These are phyloP conservation scores for Ophiostoma ips DNA, from an alignment of 2,329 filamentous ascomycete species.

Conservation along the genomic window DNA sequence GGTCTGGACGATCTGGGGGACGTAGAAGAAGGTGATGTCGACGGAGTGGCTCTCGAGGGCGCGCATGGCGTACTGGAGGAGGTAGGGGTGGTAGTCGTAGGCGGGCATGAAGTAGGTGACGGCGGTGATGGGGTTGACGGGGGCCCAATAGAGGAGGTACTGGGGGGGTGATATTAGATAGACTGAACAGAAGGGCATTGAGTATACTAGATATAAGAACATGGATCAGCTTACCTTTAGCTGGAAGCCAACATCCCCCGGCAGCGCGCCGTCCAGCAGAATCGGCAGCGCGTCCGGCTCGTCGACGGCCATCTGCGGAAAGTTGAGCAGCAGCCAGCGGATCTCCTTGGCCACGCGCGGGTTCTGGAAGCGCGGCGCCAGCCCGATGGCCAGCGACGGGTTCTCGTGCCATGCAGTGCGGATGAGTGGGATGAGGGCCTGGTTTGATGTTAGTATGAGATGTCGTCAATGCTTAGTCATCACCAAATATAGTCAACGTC, in stretches of 20 bases:
- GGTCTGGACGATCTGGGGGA: slow-evolving; percentile 93
- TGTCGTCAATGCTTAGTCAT: too few relatives aligned
- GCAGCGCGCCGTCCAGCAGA: slow-evolving; percentile 62
- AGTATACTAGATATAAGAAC: too few relatives aligned
- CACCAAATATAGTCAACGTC: too few relatives aligned
- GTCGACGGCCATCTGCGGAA: slow-evolving; percentile 66
- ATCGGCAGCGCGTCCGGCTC: slow-evolving; percentile 75
- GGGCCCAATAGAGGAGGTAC: slow-evolving; percentile 86
- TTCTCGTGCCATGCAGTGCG: slow-evolving; percentile 78
- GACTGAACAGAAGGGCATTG: too few relatives aligned
- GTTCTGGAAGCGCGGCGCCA: slow-evolving; percentile 66
- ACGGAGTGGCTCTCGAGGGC: slow-evolving; percentile 86
- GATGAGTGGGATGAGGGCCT: slow-evolving; percentile 47
- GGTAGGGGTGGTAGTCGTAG: slow-evolving; percentile 80
- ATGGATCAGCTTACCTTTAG: slow-evolving; percentile 61
- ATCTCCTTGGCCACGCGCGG: slow-evolving; percentile 60
- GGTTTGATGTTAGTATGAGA: too few relatives aligned
- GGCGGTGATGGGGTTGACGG: slow-evolving; percentile 84
- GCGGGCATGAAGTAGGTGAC: slow-evolving; percentile 86
- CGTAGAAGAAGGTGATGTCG: slow-evolving; percentile 98
- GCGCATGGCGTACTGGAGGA: slow-evolving; percentile 94
- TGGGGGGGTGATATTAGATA: slow-evolving; percentile 23
- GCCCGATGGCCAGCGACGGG: slow-evolving; percentile 74
- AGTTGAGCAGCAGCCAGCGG: slow-evolving; percentile 65
- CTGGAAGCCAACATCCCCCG: slow-evolving; percentile 67